Evolutionary conservation across 2,329 filamentous ascomycete species (phyloP), one percentile per base, ranked within the genome.

Genomic region (Periconia sp.): DNA sequence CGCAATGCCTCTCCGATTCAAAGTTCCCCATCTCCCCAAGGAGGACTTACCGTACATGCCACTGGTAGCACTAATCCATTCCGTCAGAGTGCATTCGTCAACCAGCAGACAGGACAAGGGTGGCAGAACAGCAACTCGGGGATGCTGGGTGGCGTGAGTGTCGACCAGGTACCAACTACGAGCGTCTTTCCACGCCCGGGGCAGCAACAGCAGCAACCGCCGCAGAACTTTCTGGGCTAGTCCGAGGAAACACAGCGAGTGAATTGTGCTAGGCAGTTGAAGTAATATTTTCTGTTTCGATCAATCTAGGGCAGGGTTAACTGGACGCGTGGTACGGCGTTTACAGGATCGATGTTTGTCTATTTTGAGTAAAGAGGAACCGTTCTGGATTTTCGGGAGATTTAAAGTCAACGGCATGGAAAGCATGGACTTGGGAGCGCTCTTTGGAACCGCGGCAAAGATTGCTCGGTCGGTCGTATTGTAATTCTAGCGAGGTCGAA

Each of bases 1-100:
- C 83, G 85, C 44, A 81, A 78, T 45, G 59, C 76, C 1, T 75
- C 81, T 17, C 74, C 81, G 33, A 47, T 61, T 35, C 69, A 66
- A 47, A 69, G 56, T 53, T 64, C 54, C 15, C 63, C 61, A 23
- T 67, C 61, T 23, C 65, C 61, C 41, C 68, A 63, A 44, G 65
- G 66, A 9, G 68, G 66, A 44, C 81, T 46, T 76, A 82, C 82
- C 49, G 85, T 91, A 2, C 91, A 93, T 66, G 83, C 88, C 1
- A 97, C 92, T 0, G 92, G 92, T 9, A 91, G 85, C 66, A 97
- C 92, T 2, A 99, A 99, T 66, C 94, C 94, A 0, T 97, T 97
- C 82, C 85, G 94, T 15, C 92, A 97, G 69, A 91, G 89, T 44
- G 86, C 88, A 3, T 96, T 97, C 72, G 87, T 96, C 49, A 94